These are phyloP conservation scores for Ophiocordyceps robertsii DNA, from an alignment of 2,329 filamentous ascomycete species.

Conservation along the genomic window DNA sequence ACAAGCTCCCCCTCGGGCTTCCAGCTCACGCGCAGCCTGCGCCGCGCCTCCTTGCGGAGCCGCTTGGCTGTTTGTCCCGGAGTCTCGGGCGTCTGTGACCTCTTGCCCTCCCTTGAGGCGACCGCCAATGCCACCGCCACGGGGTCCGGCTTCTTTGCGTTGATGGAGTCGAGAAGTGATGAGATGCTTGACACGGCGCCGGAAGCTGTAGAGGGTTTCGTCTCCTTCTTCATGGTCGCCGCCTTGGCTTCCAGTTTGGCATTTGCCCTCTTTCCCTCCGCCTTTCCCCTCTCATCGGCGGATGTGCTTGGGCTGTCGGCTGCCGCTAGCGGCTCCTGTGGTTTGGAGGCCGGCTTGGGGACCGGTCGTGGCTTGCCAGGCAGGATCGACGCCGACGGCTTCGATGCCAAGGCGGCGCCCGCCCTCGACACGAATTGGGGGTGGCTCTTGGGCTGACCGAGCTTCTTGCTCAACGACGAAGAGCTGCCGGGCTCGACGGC, in stretches of 20 bases:
- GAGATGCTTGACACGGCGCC: constrained; percentile 35
- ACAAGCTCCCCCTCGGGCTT: constrained; percentile 54
- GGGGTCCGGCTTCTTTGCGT: constrained; percentile 24
- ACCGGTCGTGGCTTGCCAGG: constrained; percentile 34
- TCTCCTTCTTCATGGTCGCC: constrained; percentile 13
- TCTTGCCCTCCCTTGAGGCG: constrained; percentile 32
- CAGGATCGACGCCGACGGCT: constrained; percentile 22
- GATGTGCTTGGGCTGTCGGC: constrained; percentile 13
- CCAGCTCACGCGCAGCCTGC: constrained; percentile 58
- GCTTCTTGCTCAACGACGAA: constrained; percentile 24
- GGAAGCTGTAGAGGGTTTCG: constrained; percentile 14
- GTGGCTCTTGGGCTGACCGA: constrained; percentile 21
- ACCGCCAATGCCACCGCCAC: constrained; percentile 27
- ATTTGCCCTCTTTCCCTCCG: constrained; percentile 12
- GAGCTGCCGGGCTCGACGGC: constrained; percentile 24
- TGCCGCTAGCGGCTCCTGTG: constrained; percentile 11
- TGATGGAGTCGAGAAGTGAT: constrained; percentile 38
- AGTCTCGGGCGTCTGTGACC: constrained; percentile 46
- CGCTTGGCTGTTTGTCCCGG: constrained; percentile 54
- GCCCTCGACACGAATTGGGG: constrained; percentile 15
- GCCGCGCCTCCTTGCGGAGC: constrained; percentile 57
- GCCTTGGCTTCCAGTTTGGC: constrained; percentile 8
- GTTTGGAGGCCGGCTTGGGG: constrained; percentile 26
- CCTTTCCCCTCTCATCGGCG: constrained; percentile 18
- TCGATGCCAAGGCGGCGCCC: constrained; percentile 9